Base-by-base conservation (phyloP, 768 basidiomycete genomes). In the Butyriboletus loyo region DNA sequence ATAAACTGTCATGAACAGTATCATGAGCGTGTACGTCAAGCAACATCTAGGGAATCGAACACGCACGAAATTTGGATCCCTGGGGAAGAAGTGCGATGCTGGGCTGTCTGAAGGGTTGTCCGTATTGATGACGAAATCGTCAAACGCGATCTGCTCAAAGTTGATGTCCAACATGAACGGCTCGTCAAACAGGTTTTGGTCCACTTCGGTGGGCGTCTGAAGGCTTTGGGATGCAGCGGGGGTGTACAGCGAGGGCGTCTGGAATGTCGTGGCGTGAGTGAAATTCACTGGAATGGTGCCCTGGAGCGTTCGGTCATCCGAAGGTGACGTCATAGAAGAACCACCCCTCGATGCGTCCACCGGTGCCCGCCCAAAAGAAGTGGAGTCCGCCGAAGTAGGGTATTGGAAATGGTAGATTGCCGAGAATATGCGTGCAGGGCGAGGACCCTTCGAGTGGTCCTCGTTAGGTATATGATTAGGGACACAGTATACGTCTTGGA, bases 361-460 rank as follows among this genome's bases (percentile, higher is more conserved):
- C 24, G 54, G 38, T 15, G 60, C 32, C 34, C 56, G 54, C 51
- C 43, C 53, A 41, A 50, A 35, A 3, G 56, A 14, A 42, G 55
- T 17, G 52, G 59, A 22, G 27, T 49, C 42, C 30, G 56, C 30
- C 24, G 59, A 42, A 21, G 57, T 27, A 1, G 70, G 63, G 54
- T 79, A 83, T 28, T 66, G 72, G 69, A 85, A 85, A 58, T 76
- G 78, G 65, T 84, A 85, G 49, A 75, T 73, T 8, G 83, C 82
- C 13, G 80, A 81, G 66, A 84, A 85, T 46, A 82, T 69, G 30
- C 73, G 55, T 1, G 68, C 59, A 22, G 59, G 65, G 8, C 60
- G 66, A 15, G 67, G 58, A 2, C 69, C 66, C n/a, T 49, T 55
- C 6, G 58, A 45, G 15, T 49, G 47, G 34, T 45, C 48, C 39